Evolutionary conservation across 2,329 filamentous ascomycete species (phyloP).

Genomic region (Alternaria burnsii): DNA sequence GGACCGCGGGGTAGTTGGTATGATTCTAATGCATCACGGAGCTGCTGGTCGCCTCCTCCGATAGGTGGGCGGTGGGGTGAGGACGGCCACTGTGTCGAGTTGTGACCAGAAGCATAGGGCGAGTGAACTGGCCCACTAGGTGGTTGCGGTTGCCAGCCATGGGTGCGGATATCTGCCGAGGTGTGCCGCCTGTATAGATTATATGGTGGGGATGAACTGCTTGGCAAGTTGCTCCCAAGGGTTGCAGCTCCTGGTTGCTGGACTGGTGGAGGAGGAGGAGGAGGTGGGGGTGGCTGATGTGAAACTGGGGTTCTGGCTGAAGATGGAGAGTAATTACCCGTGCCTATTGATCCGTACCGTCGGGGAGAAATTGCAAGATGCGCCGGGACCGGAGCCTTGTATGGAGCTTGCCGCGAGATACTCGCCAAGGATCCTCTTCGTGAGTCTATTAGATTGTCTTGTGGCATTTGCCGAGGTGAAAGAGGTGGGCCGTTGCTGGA

Average conservation of each 20-base stretch:
- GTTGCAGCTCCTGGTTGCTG: constrained; percentile 68
- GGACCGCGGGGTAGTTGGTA: constrained; percentile 69
- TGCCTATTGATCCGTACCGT: constrained; percentile 87
- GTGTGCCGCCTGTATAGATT: constrained; percentile 87
- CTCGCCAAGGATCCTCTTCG: constrained; percentile 71
- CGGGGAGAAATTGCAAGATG: constrained; percentile 81
- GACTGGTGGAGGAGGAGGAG: constrained; percentile 60
- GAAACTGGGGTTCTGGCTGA: constrained; percentile 76
- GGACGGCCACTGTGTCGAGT: constrained; percentile 71
- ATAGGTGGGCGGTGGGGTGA: constrained; percentile 64
- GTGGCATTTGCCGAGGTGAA: constrained; percentile 85
- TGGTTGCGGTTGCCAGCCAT: constrained; percentile 68
- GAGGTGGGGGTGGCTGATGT: constrained; percentile 65
- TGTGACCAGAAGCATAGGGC: constrained; percentile 71
- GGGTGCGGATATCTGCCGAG: constrained; percentile 87
- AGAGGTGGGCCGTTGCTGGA: constrained; percentile 70
- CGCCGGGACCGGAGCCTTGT: constrained; percentile 81
- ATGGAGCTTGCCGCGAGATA: constrained; percentile 67
- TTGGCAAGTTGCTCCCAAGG: constrained; percentile 45
- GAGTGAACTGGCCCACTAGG: constrained; percentile 62
- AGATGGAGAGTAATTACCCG: constrained; percentile 72
- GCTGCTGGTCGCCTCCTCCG: constrained; percentile 71
- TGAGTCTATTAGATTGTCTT: constrained; percentile 72
- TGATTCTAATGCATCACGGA: constrained; percentile 72
- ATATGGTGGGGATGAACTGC: constrained; percentile 63